These are phyloP conservation scores for Gryganskiella cystojenkinii DNA, from an alignment of 192 early-diverging fungal species.

Conservation along the genomic window DNA sequence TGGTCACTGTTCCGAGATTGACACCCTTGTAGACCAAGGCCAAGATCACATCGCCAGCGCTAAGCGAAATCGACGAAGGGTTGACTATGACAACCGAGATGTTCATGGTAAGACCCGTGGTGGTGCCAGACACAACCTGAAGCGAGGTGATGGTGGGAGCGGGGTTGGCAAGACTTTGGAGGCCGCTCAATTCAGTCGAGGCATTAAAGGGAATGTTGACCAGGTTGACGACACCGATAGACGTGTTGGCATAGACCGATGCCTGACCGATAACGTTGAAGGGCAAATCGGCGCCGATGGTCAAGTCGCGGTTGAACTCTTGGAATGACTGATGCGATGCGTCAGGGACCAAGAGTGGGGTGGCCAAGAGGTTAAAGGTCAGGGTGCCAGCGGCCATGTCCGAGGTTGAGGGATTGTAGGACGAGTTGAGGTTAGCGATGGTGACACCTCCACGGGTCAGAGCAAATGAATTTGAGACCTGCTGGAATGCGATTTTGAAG, in stretches of 20 bases:
- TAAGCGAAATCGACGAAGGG: constrained; percentile 55
- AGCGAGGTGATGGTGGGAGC: constrained; percentile 38
- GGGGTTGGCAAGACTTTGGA: too few species aligned
- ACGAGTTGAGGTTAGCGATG: constrained; percentile 35
- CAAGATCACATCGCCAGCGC: constrained; percentile 54
- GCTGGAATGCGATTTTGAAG: constrained; percentile 33
- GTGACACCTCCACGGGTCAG: constrained; percentile 17
- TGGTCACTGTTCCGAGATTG: constrained; percentile 50
- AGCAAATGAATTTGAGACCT: constrained; percentile 23
- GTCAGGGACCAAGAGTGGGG: constrained; percentile 37
- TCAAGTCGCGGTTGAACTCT: constrained; percentile 52
- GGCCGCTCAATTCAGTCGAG: constrained; percentile 49
- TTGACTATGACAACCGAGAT: constrained; percentile 54
- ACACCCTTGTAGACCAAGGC: constrained; percentile 42
- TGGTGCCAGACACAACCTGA: constrained; percentile 54
- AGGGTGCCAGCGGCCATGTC: constrained; percentile 37
- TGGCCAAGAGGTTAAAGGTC: constrained; percentile 33
- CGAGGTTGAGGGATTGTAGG: constrained; percentile 26
- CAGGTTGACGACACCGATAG: constrained; percentile 53
- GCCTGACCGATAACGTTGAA: constrained; percentile 53
- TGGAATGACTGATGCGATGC: constrained; percentile 45
- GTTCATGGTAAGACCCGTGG: constrained; percentile 40
- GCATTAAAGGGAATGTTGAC: constrained; percentile 54
- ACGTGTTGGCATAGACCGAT: constrained; percentile 48
- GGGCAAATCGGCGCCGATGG: constrained; percentile 22